phyloP scores from a whole-genome alignment of 371 early-diverging fungal species.

The Actinomucor elegans region DNA sequence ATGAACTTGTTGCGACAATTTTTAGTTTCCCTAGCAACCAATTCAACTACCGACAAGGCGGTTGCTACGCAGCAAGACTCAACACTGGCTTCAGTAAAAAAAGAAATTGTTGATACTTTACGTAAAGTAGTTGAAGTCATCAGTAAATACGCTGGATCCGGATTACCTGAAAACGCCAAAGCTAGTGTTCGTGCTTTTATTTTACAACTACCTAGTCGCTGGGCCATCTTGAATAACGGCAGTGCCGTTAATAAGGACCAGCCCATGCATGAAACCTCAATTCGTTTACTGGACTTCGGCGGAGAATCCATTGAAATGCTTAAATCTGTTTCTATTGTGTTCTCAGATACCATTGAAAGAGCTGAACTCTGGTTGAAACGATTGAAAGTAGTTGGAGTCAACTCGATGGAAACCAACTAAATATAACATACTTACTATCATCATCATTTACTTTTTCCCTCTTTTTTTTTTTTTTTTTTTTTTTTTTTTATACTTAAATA shows the following conservation, averaged over 20 bases:
- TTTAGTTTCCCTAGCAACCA: slow-evolving; percentile 54
- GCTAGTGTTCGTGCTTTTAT: slow-evolving; percentile 84
- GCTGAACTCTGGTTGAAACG: slow-evolving; percentile 80
- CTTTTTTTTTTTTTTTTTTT: background rate
- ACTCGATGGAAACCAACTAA: slow-evolving; percentile 15
- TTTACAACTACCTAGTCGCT: slow-evolving; percentile 79
- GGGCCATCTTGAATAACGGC: slow-evolving; percentile 65
- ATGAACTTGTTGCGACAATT: slow-evolving; percentile 67
- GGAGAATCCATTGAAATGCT: slow-evolving; percentile 85
- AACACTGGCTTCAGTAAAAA: slow-evolving; percentile 63
- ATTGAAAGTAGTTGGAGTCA: slow-evolving; percentile 40
- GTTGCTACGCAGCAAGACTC: no score
- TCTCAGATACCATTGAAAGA: slow-evolving; percentile 73
- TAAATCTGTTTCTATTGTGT: slow-evolving; percentile 74
- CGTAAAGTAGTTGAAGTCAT: slow-evolving; percentile 88
- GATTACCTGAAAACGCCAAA: slow-evolving; percentile 85
- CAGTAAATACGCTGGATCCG: slow-evolving; percentile 83
- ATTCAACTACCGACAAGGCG: slow-evolving; percentile 1
- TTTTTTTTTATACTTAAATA: background rate
- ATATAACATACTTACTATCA: background rate
- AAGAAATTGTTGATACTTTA: slow-evolving; percentile 85
- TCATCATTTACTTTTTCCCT: background rate
- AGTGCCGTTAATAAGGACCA: background rate
- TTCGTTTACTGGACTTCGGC: slow-evolving; percentile 64
- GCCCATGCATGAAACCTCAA: slow-evolving; percentile 44